Evolutionary conservation across 23 red algal genomes (phyloP).

Genomic region (Gracilaria gracilis): DNA sequence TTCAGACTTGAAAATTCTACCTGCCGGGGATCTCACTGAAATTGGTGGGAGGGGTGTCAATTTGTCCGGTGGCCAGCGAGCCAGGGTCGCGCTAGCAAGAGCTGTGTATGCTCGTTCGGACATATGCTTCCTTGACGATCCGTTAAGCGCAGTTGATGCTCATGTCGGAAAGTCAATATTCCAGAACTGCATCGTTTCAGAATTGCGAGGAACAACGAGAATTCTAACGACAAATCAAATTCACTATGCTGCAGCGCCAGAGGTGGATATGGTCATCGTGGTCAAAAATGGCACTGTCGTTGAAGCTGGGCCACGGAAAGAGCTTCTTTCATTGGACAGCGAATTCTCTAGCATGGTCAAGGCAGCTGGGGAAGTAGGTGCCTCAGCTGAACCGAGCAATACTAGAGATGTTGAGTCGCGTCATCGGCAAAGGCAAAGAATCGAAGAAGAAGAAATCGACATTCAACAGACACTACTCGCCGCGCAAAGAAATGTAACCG

Average conservation of each 20-base stretch:
- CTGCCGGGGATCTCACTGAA: slow-evolving; percentile 81
- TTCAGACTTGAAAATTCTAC: slow-evolving; percentile 71
- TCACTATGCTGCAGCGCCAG: slow-evolving; percentile 59
- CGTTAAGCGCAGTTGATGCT: slow-evolving; percentile 87
- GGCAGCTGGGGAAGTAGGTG: slow-evolving; percentile 27
- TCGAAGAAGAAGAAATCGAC: slow-evolving; percentile 6
- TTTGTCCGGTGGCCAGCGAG: slow-evolving; percentile 82
- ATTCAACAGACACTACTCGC: background rate
- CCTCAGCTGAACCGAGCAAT: background rate
- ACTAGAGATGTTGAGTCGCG: background rate
- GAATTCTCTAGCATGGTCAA: slow-evolving; percentile 62
- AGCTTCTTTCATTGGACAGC: slow-evolving; percentile 53
- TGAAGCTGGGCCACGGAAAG: slow-evolving; percentile 57
- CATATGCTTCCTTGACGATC: slow-evolving; percentile 82
- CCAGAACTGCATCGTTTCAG: slow-evolving; percentile 70
- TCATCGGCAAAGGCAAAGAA: background rate
- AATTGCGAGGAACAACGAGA: slow-evolving; percentile 55
- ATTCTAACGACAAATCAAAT: slow-evolving; percentile 84
- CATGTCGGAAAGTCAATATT: slow-evolving; percentile 83
- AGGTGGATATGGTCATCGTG: slow-evolving; percentile 75
- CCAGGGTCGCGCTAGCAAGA: slow-evolving; percentile 76
- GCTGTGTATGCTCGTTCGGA: slow-evolving; percentile 86
- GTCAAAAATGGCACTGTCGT: slow-evolving; percentile 64
- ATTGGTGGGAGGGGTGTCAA: slow-evolving; percentile 85
- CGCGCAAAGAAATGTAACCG: background rate